Evolutionary conservation across 2,329 filamentous ascomycete genomes (phyloP).

Genomic region (Didymella glomerata): DNA sequence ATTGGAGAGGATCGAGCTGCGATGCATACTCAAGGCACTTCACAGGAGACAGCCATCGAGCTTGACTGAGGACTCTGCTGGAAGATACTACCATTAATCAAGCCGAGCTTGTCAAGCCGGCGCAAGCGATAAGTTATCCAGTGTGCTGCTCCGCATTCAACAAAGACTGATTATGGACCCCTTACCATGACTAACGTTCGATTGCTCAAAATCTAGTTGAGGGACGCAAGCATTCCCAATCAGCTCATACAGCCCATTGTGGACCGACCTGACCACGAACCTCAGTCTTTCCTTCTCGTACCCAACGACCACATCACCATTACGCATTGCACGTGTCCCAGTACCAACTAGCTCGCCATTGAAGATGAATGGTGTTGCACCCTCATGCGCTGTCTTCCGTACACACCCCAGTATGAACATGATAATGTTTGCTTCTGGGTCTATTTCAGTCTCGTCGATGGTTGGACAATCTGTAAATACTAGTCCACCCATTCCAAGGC

Average conservation of each 20-base stretch:
- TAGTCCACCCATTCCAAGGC: not conserved
- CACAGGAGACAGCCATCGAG: slow-evolving; percentile 6
- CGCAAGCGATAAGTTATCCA: not conserved
- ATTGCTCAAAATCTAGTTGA: not conserved
- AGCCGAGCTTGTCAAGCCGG: not conserved
- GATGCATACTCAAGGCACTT: not conserved
- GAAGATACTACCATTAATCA: not conserved
- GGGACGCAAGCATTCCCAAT: not conserved
- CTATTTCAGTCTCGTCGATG: not conserved
- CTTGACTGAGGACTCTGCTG: not conserved
- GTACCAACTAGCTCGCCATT: not conserved
- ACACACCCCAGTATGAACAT: not conserved
- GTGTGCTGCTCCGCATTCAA: not conserved
- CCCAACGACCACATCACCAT: not conserved
- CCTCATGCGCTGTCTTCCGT: not conserved
- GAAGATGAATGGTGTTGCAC: not conserved
- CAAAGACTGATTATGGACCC: not conserved
- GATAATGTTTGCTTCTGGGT: not conserved
- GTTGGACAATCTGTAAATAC: too few species aligned
- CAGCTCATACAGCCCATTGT: not conserved
- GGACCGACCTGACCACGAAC: not conserved
- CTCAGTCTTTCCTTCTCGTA: not conserved
- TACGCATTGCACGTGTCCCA: not conserved
- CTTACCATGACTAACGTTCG: not conserved
- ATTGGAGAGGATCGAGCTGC: not conserved